Evolutionary conservation across 768 basidiomycete genomes (phyloP).

Genomic region (Hirschioporus abietinus): DNA sequence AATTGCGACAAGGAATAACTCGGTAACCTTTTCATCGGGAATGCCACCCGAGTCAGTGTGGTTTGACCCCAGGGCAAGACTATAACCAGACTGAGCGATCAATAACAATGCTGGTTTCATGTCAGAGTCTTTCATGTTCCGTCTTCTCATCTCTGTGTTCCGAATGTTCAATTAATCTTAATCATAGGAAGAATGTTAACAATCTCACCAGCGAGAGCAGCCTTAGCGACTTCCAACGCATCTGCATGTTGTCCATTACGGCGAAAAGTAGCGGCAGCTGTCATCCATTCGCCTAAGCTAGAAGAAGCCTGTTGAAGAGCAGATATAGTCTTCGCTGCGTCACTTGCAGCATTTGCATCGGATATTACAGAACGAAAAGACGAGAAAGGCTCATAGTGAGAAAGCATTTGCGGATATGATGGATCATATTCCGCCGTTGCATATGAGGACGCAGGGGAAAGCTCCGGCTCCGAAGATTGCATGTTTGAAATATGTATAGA

Average conservation of each 20-base stretch:
- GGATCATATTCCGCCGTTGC: not conserved
- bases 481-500: not conserved
- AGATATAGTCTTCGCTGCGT: not conserved
- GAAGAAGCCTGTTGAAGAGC: not conserved
- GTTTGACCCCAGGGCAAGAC: not conserved
- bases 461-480: not conserved
- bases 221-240: not conserved
- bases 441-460: not conserved
- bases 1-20: not conserved
- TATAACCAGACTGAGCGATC: not conserved
- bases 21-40: not conserved
- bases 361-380: not conserved
- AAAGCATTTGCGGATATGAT: not conserved
- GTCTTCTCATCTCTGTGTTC: not conserved
- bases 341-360: not conserved
- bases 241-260: not conserved
- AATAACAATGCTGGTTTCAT: not conserved
- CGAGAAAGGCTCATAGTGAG: not conserved
- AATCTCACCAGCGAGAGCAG: not conserved
- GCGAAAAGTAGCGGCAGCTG: not conserved
- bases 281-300: not conserved
- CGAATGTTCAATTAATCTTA: not conserved
- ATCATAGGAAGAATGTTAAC: not conserved
- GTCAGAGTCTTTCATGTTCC: not conserved
- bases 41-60: not conserved